Percentiles rank a stretch among this genome's conserved stretches.
These are phyloP conservation scores for Hypoxylon sp. DNA, from an alignment of 2,329 filamentous ascomycete species.

Conservation along the genomic window DNA sequence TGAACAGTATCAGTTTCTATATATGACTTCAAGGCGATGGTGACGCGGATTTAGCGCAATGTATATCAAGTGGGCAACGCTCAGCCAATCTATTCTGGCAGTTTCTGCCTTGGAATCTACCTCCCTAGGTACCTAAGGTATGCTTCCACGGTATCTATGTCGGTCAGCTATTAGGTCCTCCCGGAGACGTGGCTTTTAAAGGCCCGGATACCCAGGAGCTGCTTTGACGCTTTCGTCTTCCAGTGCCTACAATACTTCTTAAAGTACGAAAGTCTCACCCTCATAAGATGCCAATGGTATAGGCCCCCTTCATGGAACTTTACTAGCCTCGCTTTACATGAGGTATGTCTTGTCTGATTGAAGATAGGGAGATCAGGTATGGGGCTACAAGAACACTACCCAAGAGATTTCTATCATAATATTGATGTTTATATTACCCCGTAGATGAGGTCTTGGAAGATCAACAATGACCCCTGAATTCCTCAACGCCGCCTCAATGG, in stretches of 20 bases:
- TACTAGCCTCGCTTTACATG: neutral
- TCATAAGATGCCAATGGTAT: neutral
- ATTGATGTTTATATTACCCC: neutral
- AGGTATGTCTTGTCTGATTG: neutral
- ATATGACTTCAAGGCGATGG: neutral
- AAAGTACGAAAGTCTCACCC: neutral
- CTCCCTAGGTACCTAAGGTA: neutral
- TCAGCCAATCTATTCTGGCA: neutral
- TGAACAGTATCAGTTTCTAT: neutral
- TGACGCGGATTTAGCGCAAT: neutral
- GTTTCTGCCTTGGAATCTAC: neutral
- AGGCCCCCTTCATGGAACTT: neutral
- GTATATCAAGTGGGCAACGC: neutral
- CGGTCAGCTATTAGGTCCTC: neutral
- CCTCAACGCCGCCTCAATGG: neutral
- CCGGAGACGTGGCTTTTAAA: neutral
- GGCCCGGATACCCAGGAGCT: neutral
- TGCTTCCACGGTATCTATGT: neutral
- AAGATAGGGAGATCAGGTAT: neutral
- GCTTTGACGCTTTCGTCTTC: neutral
- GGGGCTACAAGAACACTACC: neutral
- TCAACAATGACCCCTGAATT: neutral
- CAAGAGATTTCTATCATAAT: neutral
- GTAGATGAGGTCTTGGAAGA: neutral
- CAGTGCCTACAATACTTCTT: neutral